Evolutionary conservation across 306 rosid species (phyloP).

Genomic region (Cyamopsis tetragonoloba): DNA sequence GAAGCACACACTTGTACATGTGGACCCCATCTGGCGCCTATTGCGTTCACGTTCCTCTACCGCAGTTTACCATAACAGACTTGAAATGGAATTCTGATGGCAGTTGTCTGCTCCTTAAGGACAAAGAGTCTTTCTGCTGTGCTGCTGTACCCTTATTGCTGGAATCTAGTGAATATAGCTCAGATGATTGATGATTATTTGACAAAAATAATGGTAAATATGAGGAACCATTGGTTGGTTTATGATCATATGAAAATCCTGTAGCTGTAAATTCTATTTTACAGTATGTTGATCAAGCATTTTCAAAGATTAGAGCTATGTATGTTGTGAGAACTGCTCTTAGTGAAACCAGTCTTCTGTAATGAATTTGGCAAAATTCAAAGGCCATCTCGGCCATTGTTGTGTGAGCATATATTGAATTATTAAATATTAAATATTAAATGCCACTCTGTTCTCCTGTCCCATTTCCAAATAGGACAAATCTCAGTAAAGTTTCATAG

Average conservation of each 20-base stretch:
- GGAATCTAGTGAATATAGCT: slow-evolving; percentile 84
- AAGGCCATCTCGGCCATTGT: slow-evolving; percentile 24
- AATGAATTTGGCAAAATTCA: slow-evolving; percentile 16
- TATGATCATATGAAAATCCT: slow-evolving; percentile 4
- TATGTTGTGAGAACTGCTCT: not conserved
- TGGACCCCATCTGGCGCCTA: slow-evolving; percentile 95
- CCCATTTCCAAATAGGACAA: too few relatives aligned
- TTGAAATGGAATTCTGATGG: slow-evolving; percentile 96
- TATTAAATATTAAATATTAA: not conserved
- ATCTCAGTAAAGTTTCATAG: too few relatives aligned
- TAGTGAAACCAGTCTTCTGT: not conserved
- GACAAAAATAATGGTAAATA: slow-evolving; percentile 24
- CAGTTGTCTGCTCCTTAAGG: slow-evolving; percentile 88
- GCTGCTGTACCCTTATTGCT: slow-evolving; percentile 63
- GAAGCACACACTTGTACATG: slow-evolving; percentile 85
- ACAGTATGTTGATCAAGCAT: slow-evolving; percentile 8
- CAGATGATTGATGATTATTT: slow-evolving; percentile 55
- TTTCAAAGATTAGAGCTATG: not conserved
- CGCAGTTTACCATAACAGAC: slow-evolving; percentile 60
- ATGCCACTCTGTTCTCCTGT: slow-evolving; percentile 2
- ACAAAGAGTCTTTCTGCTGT: slow-evolving; percentile 89
- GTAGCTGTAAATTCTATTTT: too few relatives aligned
- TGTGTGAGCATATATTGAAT: slow-evolving; percentile 10
- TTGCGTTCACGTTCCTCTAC: slow-evolving; percentile 70
- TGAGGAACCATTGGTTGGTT: slow-evolving; percentile 16